A percentile compares a stretch with the other conserved stretches of the same genome.
Conservation (phyloP, 257 asterid species). For the Solanum virginianum region DNA sequence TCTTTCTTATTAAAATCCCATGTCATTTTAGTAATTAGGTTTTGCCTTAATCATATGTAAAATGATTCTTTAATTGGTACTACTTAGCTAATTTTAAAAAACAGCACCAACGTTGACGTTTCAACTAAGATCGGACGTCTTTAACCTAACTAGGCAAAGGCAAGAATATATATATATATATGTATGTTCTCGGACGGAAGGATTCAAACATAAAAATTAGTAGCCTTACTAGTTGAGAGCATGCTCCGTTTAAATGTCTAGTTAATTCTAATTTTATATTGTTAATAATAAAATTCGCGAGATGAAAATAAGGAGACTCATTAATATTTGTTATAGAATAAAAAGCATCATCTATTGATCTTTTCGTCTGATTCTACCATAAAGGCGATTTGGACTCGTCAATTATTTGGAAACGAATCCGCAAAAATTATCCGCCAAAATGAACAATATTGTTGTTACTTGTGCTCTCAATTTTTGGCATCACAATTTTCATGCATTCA, state of each 20-base stretch:
- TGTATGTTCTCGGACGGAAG: not conserved
- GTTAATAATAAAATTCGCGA: not conserved
- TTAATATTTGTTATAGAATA: too few relatives aligned
- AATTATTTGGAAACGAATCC: not conserved
- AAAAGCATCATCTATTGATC: not conserved
- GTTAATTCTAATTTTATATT: not conserved
- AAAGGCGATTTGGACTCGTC: not conserved
- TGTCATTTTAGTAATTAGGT: constrained; percentile 25
- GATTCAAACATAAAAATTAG: not conserved
- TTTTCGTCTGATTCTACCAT: not conserved
- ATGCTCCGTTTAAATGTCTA: not conserved
- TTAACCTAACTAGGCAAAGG: not conserved
- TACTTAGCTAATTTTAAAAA: not conserved
- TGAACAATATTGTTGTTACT: not conserved
- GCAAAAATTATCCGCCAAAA: not conserved
- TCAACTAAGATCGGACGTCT: not conserved
- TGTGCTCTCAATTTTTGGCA: not conserved
- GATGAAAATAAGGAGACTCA: not conserved
- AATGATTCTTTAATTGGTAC: constrained; percentile 3
- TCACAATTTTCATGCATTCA: not conserved
- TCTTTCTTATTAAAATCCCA: constrained; percentile 1
- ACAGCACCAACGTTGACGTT: not conserved
- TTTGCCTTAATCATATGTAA: constrained; percentile 7
- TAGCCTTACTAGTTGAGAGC: not conserved
- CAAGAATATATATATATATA: not conserved